phyloP scores from a whole-genome alignment of 148 eudicot species.

The Beta vulgaris region DNA sequence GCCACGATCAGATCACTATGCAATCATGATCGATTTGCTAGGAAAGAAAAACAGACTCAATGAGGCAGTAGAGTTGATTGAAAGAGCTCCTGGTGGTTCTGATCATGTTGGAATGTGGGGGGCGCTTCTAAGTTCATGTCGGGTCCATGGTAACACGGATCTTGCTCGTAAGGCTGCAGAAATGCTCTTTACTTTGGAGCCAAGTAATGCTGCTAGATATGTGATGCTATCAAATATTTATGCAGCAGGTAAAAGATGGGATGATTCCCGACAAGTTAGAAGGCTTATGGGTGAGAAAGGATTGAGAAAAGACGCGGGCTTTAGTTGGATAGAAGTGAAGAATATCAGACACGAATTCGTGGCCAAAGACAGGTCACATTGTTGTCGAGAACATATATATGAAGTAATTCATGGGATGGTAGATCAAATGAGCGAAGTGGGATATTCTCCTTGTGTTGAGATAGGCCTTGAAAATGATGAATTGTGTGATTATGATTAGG shows the following conservation, averaged over 20 bases:
- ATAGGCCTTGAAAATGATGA: conserved; percentile 29
- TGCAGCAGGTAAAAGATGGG: conserved; percentile 61
- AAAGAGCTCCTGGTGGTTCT: conserved; percentile 41
- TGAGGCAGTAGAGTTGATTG: conserved; percentile 54
- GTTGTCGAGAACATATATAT: conserved; percentile 31
- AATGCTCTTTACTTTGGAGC: conserved; percentile 53
- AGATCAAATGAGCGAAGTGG: conserved; percentile 51
- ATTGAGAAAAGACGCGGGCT: conserved; percentile 56
- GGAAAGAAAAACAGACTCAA: conserved; percentile 61
- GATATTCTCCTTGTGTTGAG: conserved; percentile 27
- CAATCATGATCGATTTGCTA: conserved; percentile 64
- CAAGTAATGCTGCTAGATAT: conserved; percentile 56
- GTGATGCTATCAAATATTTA: conserved; percentile 69
- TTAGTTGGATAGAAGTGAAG: conserved; percentile 68
- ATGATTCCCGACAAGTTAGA: conserved; percentile 51
- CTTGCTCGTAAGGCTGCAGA: conserved; percentile 58
- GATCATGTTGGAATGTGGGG: conserved; percentile 68
- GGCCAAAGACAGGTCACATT: conserved; percentile 46
- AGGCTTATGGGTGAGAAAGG: conserved; percentile 45
- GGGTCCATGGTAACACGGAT: conserved; percentile 52
- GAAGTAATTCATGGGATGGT: conserved; percentile 46
- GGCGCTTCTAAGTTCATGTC: conserved; percentile 57
- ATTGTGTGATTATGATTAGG: conserved; percentile 12
- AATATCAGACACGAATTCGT: conserved; percentile 49
- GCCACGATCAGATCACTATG: conserved; percentile 55